phyloP scores from a whole-genome alignment of 345 rosid species.

The Eucalyptus shirleyi region DNA sequence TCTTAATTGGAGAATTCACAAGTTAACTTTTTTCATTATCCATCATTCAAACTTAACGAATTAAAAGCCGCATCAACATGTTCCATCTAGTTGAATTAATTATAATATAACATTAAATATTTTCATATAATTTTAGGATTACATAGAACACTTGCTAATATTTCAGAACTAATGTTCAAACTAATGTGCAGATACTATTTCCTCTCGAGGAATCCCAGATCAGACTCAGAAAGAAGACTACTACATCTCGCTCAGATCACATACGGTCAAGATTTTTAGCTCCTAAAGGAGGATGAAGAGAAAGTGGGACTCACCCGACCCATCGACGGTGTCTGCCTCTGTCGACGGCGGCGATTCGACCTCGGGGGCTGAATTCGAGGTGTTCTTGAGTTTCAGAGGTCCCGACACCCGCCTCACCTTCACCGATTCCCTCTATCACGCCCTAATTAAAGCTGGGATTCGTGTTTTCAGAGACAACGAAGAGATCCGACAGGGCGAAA shows the following conservation, averaged over 20 bases:
- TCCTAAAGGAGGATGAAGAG: not conserved
- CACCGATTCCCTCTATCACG: too few relatives aligned
- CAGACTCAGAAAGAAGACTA: not conserved
- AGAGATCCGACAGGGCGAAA: too few relatives aligned
- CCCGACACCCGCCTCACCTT: too few relatives aligned
- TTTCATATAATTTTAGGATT: too few relatives aligned
- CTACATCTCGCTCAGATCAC: not conserved
- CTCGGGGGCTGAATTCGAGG: too few relatives aligned
- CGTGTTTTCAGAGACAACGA: accelerated
- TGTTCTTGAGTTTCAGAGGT: too few relatives aligned
- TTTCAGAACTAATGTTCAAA: too few relatives aligned
- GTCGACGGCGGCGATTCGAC: accelerated
- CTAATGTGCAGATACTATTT: not conserved
- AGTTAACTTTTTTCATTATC: not conserved
- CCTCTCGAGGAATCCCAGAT: not conserved
- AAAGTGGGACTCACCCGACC: not conserved
- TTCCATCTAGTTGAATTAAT: not conserved
- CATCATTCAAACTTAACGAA: not conserved
- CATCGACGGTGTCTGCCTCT: not conserved
- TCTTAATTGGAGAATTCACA: not conserved
- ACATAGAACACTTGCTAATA: too few relatives aligned
- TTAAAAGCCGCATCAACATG: not conserved
- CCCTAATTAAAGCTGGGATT: too few relatives aligned
- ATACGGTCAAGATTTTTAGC: not conserved
- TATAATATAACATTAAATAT: too few relatives aligned